Conservation (phyloP, 129 eudicot genomes). For the Centella asiatica region DNA sequence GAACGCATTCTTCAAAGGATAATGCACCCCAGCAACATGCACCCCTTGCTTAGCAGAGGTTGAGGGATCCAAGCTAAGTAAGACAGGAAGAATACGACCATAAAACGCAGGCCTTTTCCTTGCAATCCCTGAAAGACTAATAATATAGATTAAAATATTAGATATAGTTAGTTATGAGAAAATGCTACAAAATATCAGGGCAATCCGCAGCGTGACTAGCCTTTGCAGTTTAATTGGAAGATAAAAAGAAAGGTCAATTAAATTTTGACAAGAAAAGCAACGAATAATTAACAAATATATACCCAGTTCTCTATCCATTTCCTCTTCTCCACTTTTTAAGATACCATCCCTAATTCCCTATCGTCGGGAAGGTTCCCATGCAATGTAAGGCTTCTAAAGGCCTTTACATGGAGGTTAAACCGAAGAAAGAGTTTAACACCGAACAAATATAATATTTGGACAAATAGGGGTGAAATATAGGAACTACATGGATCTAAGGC, state of each 20-base stretch:
- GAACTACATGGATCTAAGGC: too few species aligned
- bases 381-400: background rate
- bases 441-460: too few species aligned
- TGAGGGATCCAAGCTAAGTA: constrained; percentile 82
- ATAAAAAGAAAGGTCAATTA: background rate
- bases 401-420: background rate
- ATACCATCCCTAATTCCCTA: background rate
- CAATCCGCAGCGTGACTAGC: constrained; percentile 5
- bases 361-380: background rate
- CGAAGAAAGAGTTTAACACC: background rate
- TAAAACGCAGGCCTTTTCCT: constrained; percentile 86
- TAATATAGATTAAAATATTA: constrained; percentile 6
- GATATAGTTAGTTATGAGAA: constrained; percentile 8
- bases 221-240: background rate
- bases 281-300: background rate
- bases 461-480: too few species aligned
- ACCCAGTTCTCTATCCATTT: background rate
- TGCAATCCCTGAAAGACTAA: constrained; percentile 83
- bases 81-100: constrained; percentile 95
- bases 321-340: background rate
- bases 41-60: constrained; percentile 46
- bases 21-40: constrained; percentile 69
- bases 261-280: background rate
- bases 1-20: constrained; percentile 79
- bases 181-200: background rate